These are phyloP conservation scores for Podospora appendiculata DNA, from an alignment of 495 filamentous ascomycete genomes.

Conservation along the genomic window DNA sequence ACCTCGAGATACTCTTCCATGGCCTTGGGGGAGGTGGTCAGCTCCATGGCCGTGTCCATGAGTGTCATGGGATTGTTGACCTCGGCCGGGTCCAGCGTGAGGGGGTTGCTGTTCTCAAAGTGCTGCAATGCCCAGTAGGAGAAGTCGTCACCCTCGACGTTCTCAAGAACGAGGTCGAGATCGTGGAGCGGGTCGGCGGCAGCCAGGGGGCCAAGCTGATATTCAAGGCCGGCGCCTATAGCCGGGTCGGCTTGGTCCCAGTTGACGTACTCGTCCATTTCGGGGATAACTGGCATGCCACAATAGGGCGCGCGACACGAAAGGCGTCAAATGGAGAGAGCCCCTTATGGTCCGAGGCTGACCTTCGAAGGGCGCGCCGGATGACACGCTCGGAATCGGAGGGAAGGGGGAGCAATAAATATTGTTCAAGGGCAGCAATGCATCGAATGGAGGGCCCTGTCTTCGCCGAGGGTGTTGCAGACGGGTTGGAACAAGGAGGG, in stretches of 20 bases:
- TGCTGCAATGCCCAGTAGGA: conserved; percentile 44
- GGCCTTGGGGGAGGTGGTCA: conserved; percentile 7
- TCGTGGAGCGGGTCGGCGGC: conserved; percentile 21
- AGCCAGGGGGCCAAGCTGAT: conserved; percentile 6
- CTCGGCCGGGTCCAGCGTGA: conserved; percentile 6
- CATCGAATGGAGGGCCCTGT: too few relatives aligned
- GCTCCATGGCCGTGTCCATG: background rate
- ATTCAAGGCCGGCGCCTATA: conserved; percentile 7
- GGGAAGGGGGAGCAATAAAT: background rate
- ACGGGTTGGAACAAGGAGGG: background rate
- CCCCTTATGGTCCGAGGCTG: background rate
- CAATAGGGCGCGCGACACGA: conserved; percentile 8
- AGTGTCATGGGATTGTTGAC: conserved; percentile 1
- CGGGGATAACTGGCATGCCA: conserved; percentile 15
- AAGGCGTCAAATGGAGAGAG: conserved; percentile 4
- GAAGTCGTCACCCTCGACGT: conserved; percentile 40
- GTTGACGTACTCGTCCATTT: conserved; percentile 39
- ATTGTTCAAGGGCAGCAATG: background rate
- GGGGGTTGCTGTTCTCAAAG: conserved; percentile 27
- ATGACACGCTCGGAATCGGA: background rate
- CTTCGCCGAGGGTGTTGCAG: background rate
- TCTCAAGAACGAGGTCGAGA: conserved; percentile 36
- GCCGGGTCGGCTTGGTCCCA: conserved; percentile 34
- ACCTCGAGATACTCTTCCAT: conserved; percentile 23
- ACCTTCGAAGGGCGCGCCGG: background rate